Base-by-base conservation (phyloP, 2,329 filamentous ascomycete species). In the Aspergillus ochraceoroseus region DNA sequence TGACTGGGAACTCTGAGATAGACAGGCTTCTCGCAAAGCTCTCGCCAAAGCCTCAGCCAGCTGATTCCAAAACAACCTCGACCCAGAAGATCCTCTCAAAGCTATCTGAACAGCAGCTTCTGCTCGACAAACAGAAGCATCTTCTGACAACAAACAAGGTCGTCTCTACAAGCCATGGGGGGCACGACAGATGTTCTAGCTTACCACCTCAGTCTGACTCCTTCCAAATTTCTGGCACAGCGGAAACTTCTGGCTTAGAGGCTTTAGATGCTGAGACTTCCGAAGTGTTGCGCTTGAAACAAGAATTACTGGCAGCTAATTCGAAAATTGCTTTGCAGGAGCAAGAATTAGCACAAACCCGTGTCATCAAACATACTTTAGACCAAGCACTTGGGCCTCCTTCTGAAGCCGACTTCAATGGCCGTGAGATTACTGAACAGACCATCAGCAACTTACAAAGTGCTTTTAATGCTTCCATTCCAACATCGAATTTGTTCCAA, bases 31-130 rank as follows among this genome's bases (percentile, higher is more conserved):
- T 70, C 18, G 61, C 64, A 22, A 68, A 63, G 26, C 55, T 70
- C 26, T 62, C 65, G 13, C 62, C 67, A 20, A 64, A 65, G 46
- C 53, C 62, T 22, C 52, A 54, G 17, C 30, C 43, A 11, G 44
- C 49, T 29, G 38, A 35, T 22, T 32, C 19, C 23, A 49, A 51
- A 26, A 19, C 46, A 23, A 34, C 44, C 17, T 38, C 42, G 8
- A 52, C 54, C 19, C 44, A 57, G 30, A 56, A 57, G 8, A 52
- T 88, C 36, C 70, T 88, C 49, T 78, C 82, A 41, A 84, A 82
- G 58, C 73, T 90, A 32, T 78, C 79, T n/a, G 81, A 88, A 61
- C 83, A 87, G 55, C 78, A 83, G 55, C 69, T 70, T 29, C 61
- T 72, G n/a, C 64, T 82, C 34, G 71, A 70, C 35, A 74, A 78